phyloP scores from a whole-genome alignment of 192 early-diverging fungal genomes.

The Entrophospora sp. region DNA sequence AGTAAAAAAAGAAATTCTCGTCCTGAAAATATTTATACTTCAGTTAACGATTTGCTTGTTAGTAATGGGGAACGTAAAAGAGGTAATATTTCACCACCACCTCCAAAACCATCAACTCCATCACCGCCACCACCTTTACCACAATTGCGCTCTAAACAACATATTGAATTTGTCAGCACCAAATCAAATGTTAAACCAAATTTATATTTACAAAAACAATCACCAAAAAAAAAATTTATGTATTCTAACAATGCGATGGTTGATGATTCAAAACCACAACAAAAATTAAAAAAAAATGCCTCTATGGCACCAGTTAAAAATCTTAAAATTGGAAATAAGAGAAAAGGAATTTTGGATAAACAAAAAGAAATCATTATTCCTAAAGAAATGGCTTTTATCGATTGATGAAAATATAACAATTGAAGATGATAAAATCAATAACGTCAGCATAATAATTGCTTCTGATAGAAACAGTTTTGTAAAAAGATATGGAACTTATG shows the following conservation, averaged over 20 bases:
- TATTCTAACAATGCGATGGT: too few species aligned
- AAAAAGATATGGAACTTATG: slow-evolving; percentile 12
- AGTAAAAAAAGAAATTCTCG: neutral
- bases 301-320: neutral
- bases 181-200: too few species aligned
- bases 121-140: neutral
- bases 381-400: neutral
- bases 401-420: too few species aligned
- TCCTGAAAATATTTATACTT: neutral
- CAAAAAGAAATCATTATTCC: neutral
- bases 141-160: neutral
- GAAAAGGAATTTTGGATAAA: neutral
- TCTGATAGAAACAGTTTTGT: too few species aligned
- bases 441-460: too few species aligned
- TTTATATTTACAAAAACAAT: too few species aligned
- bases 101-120: neutral
- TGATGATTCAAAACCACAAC: neutral
- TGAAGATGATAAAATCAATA: too few species aligned
- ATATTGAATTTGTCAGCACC: too few species aligned
- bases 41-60: neutral
- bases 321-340: neutral
- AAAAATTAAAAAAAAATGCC: neutral
- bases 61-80: neutral
- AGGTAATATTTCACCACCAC: neutral
- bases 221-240: too few species aligned